Base-by-base conservation (phyloP, 192 early-diverging fungal genomes). In the Coemansia biformis region DNA sequence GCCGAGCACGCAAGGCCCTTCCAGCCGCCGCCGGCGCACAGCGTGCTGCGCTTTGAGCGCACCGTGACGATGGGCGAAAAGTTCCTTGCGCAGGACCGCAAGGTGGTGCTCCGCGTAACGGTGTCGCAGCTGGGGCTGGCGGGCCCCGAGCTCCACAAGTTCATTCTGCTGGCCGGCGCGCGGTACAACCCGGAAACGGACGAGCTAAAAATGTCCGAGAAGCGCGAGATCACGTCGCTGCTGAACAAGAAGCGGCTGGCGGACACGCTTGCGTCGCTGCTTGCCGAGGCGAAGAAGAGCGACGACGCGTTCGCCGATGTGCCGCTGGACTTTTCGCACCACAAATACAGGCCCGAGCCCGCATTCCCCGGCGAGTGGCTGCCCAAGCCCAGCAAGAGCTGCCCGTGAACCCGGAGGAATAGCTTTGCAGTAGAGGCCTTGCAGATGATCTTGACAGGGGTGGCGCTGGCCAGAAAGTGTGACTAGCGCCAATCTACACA, bases 201-300 rank as follows among this genome's bases (percentile, higher is more conserved):
- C 24, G 70, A 74, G 59, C 51, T 74, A 16, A 66, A 58, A 30
- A 74, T 74, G 70, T 66, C 70, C 0, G 70, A 74, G 26, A 32
- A 33, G 18, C 53, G 64, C n/a, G 70, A 66, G 43, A 14, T 38
- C 10, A 57, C 63, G 2, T 66, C 64, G 23, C 42, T 74, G 59
- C 50, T 66, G 21, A 74, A 74, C 40, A 74, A 74, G 51, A 66
- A 57, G 52, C 42, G 54, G 23, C 43, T 74, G 43, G 63, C 58
- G 1, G 59, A 74, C 36, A 74, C 63, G 23, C 54, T 74, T 8
- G 29, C 16, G 4, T 33, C 32, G 46, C 63, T 74, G 24, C 49
- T 74, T 15, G 37, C 49, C 16, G 63, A 74, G 45, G 63, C 70
- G 1, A 74, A 66, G 38, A 74, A 66, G 32, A 51, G 45, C 37